Evolutionary conservation across 768 basidiomycete genomes (phyloP), one percentile per base, ranked within the genome.

Genomic region (Glaciozyma martinii): DNA sequence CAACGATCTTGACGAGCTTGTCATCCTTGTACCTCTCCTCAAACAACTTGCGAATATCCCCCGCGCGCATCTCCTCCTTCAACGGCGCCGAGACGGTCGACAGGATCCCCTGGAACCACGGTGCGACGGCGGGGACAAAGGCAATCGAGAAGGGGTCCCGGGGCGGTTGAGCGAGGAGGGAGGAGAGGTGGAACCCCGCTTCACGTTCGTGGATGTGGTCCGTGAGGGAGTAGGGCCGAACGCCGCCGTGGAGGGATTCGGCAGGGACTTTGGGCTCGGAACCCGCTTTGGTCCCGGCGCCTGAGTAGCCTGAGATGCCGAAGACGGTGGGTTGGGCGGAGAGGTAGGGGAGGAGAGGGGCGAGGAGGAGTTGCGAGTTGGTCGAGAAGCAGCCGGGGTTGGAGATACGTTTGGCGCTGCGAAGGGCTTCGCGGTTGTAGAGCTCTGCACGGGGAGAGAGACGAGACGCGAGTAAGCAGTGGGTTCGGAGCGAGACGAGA

Each of bases 201-300:
- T 99, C 95, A 53, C 95, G 88, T 77, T 99, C 95, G 80, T 99
- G 95, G 74, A 99, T 95, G 78, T 99, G 95, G 76, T 93, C 92
- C 19, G 95, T 99, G 56, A 99, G 79, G 1, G 90, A 74, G 78
- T 99, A 99, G 10, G 93, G 86, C 60, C 85, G 82, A 56, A 97
- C 78, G 3, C 86, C 88, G 18, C 87, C 86, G 3, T 78, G 79
- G 19, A 99, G 84, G 66, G 81, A 85, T 70, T 88, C 85, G 0
- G 88, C 81, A 1, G 85, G 80, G 19, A 95, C 83, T 77, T 98
- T 98, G 52, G 95, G 86, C 19, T 84, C 79, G 43, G 85, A 91
- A 53, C 86, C 83, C 8, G 85, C 80, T 65, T 89, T 80, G 12
- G 94, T 98, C 5, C 95, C 95, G 0, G 89, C 95, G 56, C 95